These are phyloP conservation scores for Apiotrichum veenhuisii DNA, from an alignment of 1,284 basidiomycete species.

Conservation along the genomic window DNA sequence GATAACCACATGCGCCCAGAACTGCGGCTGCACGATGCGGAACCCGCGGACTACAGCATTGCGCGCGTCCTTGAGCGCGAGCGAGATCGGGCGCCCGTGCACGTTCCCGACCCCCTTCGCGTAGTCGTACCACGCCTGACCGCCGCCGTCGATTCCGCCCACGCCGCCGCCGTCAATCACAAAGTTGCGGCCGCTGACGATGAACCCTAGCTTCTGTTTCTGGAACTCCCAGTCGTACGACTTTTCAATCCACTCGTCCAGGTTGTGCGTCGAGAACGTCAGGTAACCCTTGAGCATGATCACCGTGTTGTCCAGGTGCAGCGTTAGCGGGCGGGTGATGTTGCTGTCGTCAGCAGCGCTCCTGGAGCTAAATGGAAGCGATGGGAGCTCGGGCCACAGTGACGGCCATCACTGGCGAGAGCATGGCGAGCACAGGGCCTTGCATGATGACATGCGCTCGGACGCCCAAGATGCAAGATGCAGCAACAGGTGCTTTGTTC, in stretches of 20 bases:
- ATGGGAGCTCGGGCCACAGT: too few species aligned
- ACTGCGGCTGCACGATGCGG: conserved; percentile 59
- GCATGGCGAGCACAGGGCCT: too few species aligned
- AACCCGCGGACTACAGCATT: conserved; percentile 57
- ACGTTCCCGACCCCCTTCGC: conserved; percentile 50
- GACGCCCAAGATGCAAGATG: too few species aligned
- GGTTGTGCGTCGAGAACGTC: conserved; percentile 57
- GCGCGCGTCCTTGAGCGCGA: conserved; percentile 57
- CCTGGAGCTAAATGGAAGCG: too few species aligned
- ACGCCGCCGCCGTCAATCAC: conserved; percentile 59
- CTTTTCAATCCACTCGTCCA: conserved; percentile 62
- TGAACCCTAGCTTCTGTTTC: conserved; percentile 65
- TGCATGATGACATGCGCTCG: too few species aligned
- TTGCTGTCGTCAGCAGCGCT: conserved; percentile 41
- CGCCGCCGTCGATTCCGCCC: conserved; percentile 65
- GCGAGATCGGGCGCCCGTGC: conserved; percentile 56
- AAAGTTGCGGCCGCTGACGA: conserved; percentile 60
- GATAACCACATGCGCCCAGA: conserved; percentile 63
- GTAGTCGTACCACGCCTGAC: conserved; percentile 57
- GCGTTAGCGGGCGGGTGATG: conserved; percentile 12
- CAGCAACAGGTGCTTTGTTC: too few species aligned
- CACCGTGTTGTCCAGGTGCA: conserved; percentile 53
- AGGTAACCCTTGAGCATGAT: conserved; percentile 59
- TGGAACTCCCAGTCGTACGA: conserved; percentile 55
- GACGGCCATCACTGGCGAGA: too few species aligned